Evolutionary conservation across 306 rosid genomes (phyloP).

Genomic region (Vicia sativa): DNA sequence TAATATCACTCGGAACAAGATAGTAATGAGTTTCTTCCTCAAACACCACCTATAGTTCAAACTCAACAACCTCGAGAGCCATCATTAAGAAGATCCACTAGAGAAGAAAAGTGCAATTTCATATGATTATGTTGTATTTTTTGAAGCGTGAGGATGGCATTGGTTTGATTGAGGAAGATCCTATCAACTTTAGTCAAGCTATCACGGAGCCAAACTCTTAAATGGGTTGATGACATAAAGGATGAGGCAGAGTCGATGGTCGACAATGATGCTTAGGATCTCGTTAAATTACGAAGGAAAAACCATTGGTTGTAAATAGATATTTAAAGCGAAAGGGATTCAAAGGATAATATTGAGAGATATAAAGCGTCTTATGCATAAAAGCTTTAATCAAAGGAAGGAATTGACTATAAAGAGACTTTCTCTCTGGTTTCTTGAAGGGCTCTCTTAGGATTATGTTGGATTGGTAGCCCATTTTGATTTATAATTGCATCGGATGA

Average conservation of each 20-base stretch:
- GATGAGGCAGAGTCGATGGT: not conserved
- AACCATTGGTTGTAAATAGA: not conserved
- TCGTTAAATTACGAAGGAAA: not conserved
- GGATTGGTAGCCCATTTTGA: not conserved
- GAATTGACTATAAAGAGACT: not conserved
- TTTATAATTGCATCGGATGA: no score
- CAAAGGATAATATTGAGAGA: not conserved
- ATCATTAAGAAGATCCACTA: no score
- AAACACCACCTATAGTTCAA: no score
- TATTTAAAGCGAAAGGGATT: no score
- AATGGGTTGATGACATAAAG: not conserved
- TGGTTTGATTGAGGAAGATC: not conserved
- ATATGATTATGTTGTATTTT: no score
- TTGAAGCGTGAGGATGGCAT: not conserved
- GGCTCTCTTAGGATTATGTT: not conserved
- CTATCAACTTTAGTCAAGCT: slow-evolving; percentile 8
- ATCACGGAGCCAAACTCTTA: not conserved
- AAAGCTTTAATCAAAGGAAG: not conserved
- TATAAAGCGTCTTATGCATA: not conserved
- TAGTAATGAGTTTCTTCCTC: no score
- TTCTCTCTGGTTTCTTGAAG: not conserved
- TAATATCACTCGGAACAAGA: no score
- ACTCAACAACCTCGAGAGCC: no score
- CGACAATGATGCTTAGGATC: not conserved
- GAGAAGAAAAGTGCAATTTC: no score